Evolutionary conservation across 495 filamentous ascomycete genomes (phyloP).

Genomic region (Margaritispora aquatica): DNA sequence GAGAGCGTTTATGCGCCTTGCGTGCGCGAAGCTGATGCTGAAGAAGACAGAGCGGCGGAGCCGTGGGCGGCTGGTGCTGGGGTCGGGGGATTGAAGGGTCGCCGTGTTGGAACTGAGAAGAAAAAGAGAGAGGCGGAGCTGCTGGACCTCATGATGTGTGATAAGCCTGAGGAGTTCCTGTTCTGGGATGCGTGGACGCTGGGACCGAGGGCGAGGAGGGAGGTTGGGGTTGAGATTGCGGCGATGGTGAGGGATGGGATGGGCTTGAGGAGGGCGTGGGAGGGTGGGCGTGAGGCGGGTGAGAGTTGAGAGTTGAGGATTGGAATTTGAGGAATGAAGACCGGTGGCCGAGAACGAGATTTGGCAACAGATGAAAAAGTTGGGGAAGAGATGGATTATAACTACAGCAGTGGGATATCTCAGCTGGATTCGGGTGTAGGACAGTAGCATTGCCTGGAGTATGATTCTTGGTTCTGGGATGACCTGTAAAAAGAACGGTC

Average conservation of each 20-base stretch:
- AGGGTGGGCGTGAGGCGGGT: background rate
- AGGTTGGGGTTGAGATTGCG: constrained; percentile 13
- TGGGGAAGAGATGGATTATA: background rate
- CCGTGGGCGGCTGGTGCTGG: no score
- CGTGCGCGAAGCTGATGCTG: constrained; percentile 3
- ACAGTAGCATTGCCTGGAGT: background rate
- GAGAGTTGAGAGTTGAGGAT: no score
- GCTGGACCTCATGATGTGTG: constrained; percentile 18
- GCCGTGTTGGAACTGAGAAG: no score
- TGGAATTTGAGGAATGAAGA: no score
- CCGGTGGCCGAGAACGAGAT: no score
- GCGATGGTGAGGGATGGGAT: constrained; percentile 10
- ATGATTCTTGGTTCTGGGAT: no score
- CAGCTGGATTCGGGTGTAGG: background rate
- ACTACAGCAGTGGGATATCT: no score
- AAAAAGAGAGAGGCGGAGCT: no score
- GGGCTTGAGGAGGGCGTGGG: constrained; percentile 2
- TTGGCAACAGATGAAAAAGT: background rate
- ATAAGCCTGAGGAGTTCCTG: constrained; percentile 15
- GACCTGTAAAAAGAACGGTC: no score
- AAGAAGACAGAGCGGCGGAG: background rate
- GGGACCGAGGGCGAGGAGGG: constrained; percentile 5
- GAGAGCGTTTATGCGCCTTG: constrained; percentile 17
- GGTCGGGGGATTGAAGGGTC: no score
- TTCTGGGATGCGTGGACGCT: constrained; percentile 21